These are phyloP conservation scores for Taphrina wiesneri DNA, from an alignment of 1,139 yeast genomes.

Conservation along the genomic window DNA sequence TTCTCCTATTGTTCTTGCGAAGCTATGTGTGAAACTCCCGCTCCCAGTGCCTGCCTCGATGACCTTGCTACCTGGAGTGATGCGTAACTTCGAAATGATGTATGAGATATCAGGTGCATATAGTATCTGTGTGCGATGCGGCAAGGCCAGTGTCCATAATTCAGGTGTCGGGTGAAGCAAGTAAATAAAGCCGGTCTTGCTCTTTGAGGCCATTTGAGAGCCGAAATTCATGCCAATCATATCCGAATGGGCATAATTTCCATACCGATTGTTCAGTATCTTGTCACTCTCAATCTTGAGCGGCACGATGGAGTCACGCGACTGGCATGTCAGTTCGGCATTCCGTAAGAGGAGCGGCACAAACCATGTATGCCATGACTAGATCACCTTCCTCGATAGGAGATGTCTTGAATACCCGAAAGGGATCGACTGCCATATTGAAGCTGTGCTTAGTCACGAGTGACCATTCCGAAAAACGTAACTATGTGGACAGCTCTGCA, in stretches of 20 bases:
- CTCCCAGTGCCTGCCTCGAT: slow-evolving; percentile 99
- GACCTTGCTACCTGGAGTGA: slow-evolving; percentile 72
- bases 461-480: not conserved
- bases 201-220: slow-evolving; percentile 75
- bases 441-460: not conserved
- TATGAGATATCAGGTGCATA: slow-evolving; percentile 94
- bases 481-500: not conserved
- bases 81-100: slow-evolving; percentile 75
- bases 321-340: slow-evolving; percentile 41
- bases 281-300: slow-evolving; percentile 59
- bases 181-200: slow-evolving; percentile 84
- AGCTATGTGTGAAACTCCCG: slow-evolving; percentile 91
- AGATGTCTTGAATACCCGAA: slow-evolving; percentile 8
- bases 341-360: not conserved
- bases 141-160: slow-evolving; percentile 89
- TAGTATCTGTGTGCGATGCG: slow-evolving; percentile 96
- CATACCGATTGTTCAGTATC: slow-evolving; percentile 76
- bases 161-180: slow-evolving; percentile 91
- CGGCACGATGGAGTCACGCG: slow-evolving; percentile 78
- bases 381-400: slow-evolving; percentile 27
- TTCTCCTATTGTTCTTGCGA: slow-evolving; percentile 60
- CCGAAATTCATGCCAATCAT: slow-evolving; percentile 87
- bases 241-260: slow-evolving; percentile 74
- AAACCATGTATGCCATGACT: slow-evolving; percentile 21
- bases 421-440: slow-evolving; percentile 8